Conservation (phyloP, 2,329 filamentous ascomycete species). For the Alternaria sp. region DNA sequence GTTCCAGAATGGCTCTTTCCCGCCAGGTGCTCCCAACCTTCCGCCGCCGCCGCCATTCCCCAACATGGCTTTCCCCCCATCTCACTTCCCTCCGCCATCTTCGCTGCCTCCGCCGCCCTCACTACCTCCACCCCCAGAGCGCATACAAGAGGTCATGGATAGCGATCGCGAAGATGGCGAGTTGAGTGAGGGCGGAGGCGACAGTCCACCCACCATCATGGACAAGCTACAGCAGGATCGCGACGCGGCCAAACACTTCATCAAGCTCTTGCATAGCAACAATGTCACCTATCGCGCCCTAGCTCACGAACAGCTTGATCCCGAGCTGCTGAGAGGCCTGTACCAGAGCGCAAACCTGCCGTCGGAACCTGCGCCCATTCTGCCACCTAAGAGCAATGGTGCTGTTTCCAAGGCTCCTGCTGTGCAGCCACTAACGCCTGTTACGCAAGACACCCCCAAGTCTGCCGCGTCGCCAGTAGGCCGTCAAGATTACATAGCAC, state of each 20-base stretch:
- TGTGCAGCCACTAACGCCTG: constrained; percentile 13
- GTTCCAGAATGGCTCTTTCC: constrained; percentile 32
- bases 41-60: constrained; percentile 22
- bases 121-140: constrained; percentile 31
- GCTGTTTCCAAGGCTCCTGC: constrained; percentile 12
- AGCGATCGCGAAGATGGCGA: constrained; percentile 76
- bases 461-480: constrained; percentile 24
- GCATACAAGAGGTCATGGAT: constrained; percentile 44
- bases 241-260: constrained; percentile 47
- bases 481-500: constrained; percentile 78
- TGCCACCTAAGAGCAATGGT: constrained; percentile 28
- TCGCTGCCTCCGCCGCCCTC: constrained; percentile 25
- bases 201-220: constrained; percentile 10
- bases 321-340: constrained; percentile 35
- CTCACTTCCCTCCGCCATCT: constrained; percentile 20
- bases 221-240: constrained; percentile 34
- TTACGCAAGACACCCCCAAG: constrained; percentile 25
- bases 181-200: constrained; percentile 65
- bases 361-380: constrained; percentile 36
- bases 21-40: constrained; percentile 34
- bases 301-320: constrained; percentile 43
- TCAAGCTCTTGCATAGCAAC: constrained; percentile 56
- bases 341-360: constrained; percentile 42
- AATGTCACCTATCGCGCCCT: constrained; percentile 79
- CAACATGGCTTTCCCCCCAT: constrained; percentile 23